Conservation (phyloP, 495 filamentous ascomycete genomes). For the Beverwykella pulmonaria region DNA sequence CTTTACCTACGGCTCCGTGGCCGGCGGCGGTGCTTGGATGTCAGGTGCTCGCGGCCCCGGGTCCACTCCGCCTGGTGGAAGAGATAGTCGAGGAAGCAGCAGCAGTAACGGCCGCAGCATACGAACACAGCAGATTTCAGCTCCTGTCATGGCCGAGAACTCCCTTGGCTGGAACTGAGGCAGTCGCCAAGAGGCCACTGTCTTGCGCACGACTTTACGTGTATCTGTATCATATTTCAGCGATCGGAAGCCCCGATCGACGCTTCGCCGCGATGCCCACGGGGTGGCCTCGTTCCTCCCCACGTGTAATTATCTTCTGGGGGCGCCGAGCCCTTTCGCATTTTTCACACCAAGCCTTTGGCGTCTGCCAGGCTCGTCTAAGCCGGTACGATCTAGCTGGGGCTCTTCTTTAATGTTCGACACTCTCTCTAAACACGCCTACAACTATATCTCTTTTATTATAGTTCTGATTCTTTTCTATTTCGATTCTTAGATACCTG, state of each 20-base stretch:
- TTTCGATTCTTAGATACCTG: conserved; percentile 41
- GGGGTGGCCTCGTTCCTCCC: not conserved
- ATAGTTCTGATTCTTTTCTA: conserved; percentile 17
- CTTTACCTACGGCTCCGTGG: conserved; percentile 54
- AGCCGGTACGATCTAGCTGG: conserved; percentile 8
- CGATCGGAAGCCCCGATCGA: not conserved
- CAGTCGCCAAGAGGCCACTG: not conserved
- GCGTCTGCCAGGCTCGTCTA: conserved; percentile 16
- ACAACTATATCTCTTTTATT: conserved; percentile 33
- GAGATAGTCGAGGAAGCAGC: conserved; percentile 67
- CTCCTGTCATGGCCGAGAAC: conserved; percentile 94
- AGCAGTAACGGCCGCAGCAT: conserved; percentile 60
- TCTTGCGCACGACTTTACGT: conserved; percentile 27
- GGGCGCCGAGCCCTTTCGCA: not conserved
- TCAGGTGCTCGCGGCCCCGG: conserved; percentile 44
- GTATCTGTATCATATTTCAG: conserved; percentile 36
- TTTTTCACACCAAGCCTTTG: not conserved
- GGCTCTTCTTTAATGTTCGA: conserved; percentile 28
- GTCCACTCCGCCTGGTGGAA: conserved; percentile 49
- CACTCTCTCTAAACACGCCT: conserved; percentile 33
- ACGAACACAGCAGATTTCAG: conserved; percentile 69
- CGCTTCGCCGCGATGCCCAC: not conserved
- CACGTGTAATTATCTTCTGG: conserved; percentile 15
- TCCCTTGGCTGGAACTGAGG: conserved; percentile 92
- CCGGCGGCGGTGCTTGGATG: conserved; percentile 59